These are phyloP conservation scores for Penicillium canariense DNA, from an alignment of 495 filamentous ascomycete species.

Conservation along the genomic window DNA sequence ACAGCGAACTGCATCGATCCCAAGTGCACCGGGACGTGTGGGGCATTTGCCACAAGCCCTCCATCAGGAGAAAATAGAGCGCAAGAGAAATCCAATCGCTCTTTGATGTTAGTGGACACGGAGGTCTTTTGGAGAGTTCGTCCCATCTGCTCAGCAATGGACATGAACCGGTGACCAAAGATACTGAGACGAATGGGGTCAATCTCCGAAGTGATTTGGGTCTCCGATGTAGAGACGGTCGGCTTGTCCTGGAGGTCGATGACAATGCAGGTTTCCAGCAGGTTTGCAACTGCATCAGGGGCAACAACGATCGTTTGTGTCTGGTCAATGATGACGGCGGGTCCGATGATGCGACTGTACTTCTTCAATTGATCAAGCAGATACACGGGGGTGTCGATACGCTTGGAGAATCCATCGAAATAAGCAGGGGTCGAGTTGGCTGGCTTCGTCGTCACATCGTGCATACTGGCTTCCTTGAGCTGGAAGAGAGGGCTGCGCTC, in stretches of 20 bases:
- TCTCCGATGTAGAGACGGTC: not conserved
- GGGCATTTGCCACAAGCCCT: slow-evolving; percentile 90
- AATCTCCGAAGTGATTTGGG: slow-evolving; percentile 56
- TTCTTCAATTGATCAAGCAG: slow-evolving; percentile 73
- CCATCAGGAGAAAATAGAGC: slow-evolving; percentile 91
- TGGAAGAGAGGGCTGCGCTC: slow-evolving; percentile 43
- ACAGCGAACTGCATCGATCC: slow-evolving; percentile 96
- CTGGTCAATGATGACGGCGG: slow-evolving; percentile 88
- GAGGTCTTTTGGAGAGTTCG: slow-evolving; percentile 93
- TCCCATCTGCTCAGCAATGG: slow-evolving; percentile 98
- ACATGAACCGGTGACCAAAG: slow-evolving; percentile 97
- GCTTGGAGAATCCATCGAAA: slow-evolving; percentile 60
- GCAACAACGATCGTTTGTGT: slow-evolving; percentile 96
- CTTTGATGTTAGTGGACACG: slow-evolving; percentile 97
- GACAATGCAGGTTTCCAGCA: slow-evolving; percentile 45
- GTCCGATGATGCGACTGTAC: slow-evolving; percentile 76
- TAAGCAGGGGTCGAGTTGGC: slow-evolving; percentile 42
- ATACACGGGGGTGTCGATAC: slow-evolving; percentile 81
- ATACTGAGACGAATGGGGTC: slow-evolving; percentile 93
- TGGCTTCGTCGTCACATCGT: slow-evolving; percentile 26
- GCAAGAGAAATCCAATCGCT: slow-evolving; percentile 94
- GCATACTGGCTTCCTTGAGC: slow-evolving; percentile 32
- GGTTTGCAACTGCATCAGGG: slow-evolving; percentile 60
- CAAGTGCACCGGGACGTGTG: slow-evolving; percentile 90
- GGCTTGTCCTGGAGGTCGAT: slow-evolving; percentile 51